Evolutionary conservation across 352 stramenopile genomes (phyloP), one percentile per base, ranked within the genome.

Genomic region (Salisapilia sapeloensis): DNA sequence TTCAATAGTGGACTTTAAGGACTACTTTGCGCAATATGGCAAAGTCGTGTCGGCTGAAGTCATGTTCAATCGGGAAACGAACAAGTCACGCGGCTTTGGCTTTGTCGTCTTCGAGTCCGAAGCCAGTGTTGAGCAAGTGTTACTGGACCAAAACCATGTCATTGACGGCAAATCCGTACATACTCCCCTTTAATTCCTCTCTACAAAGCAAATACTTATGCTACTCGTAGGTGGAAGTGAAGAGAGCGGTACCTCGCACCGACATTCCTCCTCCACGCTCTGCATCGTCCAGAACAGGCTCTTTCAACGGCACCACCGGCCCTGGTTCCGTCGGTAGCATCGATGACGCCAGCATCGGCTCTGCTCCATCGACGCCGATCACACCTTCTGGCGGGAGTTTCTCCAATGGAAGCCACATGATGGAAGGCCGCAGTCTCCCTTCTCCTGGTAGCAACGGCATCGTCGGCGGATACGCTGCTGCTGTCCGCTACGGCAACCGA

Each of bases 31-130:
- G 44, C 76, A 94, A 45, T 96, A 83, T 35, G 84, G 84, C 34
- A 92, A 91, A 35, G 82, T 96, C n/a, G 56, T 93, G 38, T 93
- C 74, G 4, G 80, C 79, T 23, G 83, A 96, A 51, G 83, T 96
- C 19, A 96, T 96, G 84, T 95, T 95, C 55, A 96, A 96, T 39
- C 69, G 83, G 23, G 84, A 96, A 45, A 96, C 84, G 14, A 92
- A 95, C 71, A 96, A 96, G 43, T 94, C 77, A 16, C 56, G 83
- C 29, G 84, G 83, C 39, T 95, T 96, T 60, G 84, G 84, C 4
- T 96, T 96, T 56, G 83, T 96, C 28, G 85, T 95, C 38, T 96
- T 95, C 41, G 84, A 95, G 44, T 79, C 42, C 14, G 78, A 93
- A 38, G 50, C 53, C 29, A 91, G 67, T 35, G 84, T 93, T 15